Evolutionary conservation across 495 filamentous ascomycete genomes (phyloP).

Genomic region (Penicillium desertorum): DNA sequence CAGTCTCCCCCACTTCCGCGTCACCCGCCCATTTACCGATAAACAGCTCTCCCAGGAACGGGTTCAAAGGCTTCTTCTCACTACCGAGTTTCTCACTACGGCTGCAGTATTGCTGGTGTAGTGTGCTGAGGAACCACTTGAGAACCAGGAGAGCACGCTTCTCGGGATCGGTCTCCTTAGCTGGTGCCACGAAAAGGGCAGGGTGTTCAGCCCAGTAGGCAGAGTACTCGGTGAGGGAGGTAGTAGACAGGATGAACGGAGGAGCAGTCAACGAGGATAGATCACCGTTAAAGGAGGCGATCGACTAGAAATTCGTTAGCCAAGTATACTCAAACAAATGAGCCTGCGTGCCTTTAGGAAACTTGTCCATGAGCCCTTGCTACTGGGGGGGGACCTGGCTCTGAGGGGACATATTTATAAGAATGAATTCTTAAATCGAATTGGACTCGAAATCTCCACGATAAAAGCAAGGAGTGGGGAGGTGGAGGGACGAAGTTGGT

Average conservation of each 20-base stretch:
- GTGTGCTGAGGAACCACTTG: constrained; percentile 95
- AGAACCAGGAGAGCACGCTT: constrained; percentile 85
- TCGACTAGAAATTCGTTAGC: constrained; percentile 58
- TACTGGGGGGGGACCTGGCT: constrained; percentile 37
- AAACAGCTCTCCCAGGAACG: constrained; percentile 88
- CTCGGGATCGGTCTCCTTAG: constrained; percentile 73
- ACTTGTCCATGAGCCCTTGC: constrained; percentile 54
- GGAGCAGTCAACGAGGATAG: constrained; percentile 91
- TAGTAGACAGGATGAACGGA: constrained; percentile 91
- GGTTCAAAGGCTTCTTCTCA: constrained; percentile 96
- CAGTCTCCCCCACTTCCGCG: constrained; percentile 64
- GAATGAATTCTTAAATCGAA: not conserved
- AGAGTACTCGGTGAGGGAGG: constrained; percentile 89
- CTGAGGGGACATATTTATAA: constrained; percentile 34
- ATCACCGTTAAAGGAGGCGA: constrained; percentile 95
- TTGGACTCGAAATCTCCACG: constrained; percentile 8
- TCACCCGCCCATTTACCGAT: constrained; percentile 82
- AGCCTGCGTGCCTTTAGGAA: constrained; percentile 49
- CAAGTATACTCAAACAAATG: not conserved
- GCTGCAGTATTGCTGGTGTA: constrained; percentile 92
- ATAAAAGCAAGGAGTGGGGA: constrained; percentile 1
- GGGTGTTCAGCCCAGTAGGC: constrained; percentile 98
- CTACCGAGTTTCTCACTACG: constrained; percentile 88
- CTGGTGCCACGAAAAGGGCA: constrained; percentile 79
- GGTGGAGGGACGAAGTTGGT: constrained; percentile 3